These are phyloP conservation scores for Flaveria linearis DNA, from an alignment of 129 eudicot genomes.

Conservation along the genomic window DNA sequence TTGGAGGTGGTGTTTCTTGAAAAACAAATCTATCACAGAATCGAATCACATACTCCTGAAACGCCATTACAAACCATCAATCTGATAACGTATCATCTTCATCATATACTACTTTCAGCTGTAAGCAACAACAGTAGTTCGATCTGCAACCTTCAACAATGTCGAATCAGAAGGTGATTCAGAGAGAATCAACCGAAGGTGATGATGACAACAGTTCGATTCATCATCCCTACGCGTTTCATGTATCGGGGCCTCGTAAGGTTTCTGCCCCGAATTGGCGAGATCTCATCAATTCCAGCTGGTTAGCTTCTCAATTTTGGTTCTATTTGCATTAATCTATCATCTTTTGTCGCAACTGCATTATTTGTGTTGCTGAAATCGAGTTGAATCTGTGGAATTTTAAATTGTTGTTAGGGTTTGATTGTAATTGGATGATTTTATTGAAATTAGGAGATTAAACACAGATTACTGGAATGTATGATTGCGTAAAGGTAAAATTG, in stretches of 20 bases:
- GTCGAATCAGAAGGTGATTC: slow-evolving; percentile 25
- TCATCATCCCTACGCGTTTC: slow-evolving; percentile 82
- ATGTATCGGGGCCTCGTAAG: slow-evolving; percentile 93
- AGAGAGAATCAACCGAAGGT: slow-evolving; percentile 17
- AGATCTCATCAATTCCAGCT: slow-evolving; percentile 75
- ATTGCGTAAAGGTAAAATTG: no score
- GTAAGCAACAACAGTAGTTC: background rate
- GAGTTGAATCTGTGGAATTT: background rate
- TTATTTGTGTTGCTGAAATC: background rate
- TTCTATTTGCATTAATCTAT: background rate
- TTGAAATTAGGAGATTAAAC: no score
- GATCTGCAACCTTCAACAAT: slow-evolving; percentile 14
- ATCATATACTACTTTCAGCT: background rate
- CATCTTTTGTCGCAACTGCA: background rate
- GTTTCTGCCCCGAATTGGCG: slow-evolving; percentile 87
- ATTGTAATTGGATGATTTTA: background rate
- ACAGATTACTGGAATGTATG: no score
- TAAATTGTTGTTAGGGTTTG: background rate
- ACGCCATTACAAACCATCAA: slow-evolving; percentile 3
- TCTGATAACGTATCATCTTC: slow-evolving; percentile 5
- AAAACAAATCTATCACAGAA: background rate
- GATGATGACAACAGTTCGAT: slow-evolving; percentile 20
- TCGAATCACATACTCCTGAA: slow-evolving; percentile 28
- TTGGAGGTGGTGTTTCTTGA: slow-evolving; percentile 9
- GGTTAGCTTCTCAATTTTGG: slow-evolving; percentile 42